A percentile compares a stretch with the other conserved stretches of the same genome.
Evolutionary conservation across 345 rosid species (phyloP).

Genomic region (Citrus mangshanensis): DNA sequence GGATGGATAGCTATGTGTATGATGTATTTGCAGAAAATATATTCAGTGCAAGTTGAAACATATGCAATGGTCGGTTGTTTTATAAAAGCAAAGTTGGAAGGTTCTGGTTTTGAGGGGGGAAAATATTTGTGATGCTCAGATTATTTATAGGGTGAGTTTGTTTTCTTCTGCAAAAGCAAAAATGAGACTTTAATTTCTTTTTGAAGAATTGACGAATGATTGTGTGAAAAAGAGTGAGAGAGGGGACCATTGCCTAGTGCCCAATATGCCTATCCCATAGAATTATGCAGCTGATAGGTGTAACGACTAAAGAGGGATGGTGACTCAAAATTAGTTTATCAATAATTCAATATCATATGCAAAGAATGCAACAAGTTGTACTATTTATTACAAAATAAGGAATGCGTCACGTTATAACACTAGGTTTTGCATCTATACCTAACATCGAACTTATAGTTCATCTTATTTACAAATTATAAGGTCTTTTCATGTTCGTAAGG

Average conservation of each 20-base stretch:
- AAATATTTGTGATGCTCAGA: neutral
- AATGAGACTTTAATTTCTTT: neutral
- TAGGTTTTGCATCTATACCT: neutral
- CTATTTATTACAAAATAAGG: neutral
- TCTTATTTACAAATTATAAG: neutral
- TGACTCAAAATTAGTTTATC: neutral
- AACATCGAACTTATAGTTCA: neutral
- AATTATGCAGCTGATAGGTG: neutral
- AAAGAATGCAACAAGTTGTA: neutral
- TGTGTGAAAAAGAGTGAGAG: neutral
- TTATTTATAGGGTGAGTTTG: conserved; percentile 19
- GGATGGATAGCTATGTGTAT: conserved; percentile 31
- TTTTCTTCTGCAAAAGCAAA: conserved; percentile 19
- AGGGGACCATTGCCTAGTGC: neutral
- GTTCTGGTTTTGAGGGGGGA: conserved; percentile 8
- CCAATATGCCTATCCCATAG: neutral
- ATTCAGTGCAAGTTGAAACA: conserved; percentile 29
- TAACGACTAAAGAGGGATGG: neutral
- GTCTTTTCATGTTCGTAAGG: too few relatives aligned
- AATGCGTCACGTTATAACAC: neutral
- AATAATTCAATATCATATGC: neutral
- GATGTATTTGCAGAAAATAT: conserved; percentile 28
- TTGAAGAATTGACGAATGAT: neutral
- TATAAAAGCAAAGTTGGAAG: conserved; percentile 17
- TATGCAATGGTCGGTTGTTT: conserved; percentile 11